Evolutionary conservation across 305 asterid species (phyloP).

Genomic region (Solanum hybrid): DNA sequence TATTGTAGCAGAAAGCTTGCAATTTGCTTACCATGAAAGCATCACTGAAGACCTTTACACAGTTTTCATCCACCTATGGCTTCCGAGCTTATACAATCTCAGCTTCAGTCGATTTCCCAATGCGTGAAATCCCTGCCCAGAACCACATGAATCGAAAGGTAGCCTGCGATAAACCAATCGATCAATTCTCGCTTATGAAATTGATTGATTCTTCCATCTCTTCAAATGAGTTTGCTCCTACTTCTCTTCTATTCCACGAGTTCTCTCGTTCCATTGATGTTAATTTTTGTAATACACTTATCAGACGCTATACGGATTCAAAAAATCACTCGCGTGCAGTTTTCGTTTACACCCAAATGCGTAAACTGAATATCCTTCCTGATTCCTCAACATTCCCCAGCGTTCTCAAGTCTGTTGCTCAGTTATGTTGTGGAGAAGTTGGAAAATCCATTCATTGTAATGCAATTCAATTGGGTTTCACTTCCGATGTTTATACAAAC

Average conservation of each 20-base stretch:
- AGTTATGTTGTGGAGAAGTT: neutral
- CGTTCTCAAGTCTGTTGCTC: conserved; percentile 5
- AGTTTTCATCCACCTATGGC: neutral
- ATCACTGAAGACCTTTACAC: neutral
- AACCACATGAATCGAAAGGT: neutral
- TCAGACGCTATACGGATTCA: conserved; percentile 6
- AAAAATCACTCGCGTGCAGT: neutral
- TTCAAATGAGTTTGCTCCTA: neutral
- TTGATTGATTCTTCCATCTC: neutral
- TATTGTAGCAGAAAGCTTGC: neutral
- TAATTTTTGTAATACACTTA: neutral
- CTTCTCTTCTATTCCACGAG: neutral
- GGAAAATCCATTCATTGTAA: neutral
- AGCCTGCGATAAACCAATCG: neutral
- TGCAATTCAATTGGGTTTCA: conserved; percentile 3
- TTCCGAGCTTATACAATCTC: neutral
- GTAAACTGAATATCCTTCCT: conserved; percentile 6
- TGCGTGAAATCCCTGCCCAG: neutral
- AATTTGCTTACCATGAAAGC: neutral
- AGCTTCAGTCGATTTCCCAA: neutral
- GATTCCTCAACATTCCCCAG: conserved; percentile 6
- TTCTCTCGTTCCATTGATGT: neutral
- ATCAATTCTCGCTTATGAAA: neutral
- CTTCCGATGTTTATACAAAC: neutral
- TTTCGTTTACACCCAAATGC: conserved; percentile 5